phyloP scores from a whole-genome alignment of 345 rosid genomes.

The Limnanthes douglasii region DNA sequence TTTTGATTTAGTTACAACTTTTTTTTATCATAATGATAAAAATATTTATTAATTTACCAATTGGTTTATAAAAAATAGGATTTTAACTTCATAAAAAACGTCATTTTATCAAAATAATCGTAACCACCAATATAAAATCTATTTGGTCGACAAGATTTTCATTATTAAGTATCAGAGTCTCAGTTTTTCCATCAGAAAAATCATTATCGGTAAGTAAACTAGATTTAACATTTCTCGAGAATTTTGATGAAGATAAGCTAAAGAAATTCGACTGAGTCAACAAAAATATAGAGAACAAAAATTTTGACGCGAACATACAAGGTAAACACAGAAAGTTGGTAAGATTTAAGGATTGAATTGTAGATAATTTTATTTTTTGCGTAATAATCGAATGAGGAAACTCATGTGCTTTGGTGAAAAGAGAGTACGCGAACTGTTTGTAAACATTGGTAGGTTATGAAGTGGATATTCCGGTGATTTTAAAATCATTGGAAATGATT shows the following conservation, averaged over 20 bases:
- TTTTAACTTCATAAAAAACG: too few relatives aligned
- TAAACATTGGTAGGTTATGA: slow-evolving; percentile 36
- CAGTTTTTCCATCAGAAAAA: slow-evolving; percentile 15
- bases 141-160: slow-evolving; percentile 16
- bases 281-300: slow-evolving; percentile 10
- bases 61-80: too few relatives aligned
- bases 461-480: slow-evolving; percentile 36
- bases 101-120: too few relatives aligned
- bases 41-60: too few relatives aligned
- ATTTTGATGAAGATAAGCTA: slow-evolving; percentile 6
- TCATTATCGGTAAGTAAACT: slow-evolving; percentile 10
- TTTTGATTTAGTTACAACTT: too few relatives aligned
- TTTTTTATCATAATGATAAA: too few relatives aligned
- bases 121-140: too few relatives aligned
- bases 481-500: slow-evolving; percentile 28
- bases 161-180: slow-evolving; percentile 10
- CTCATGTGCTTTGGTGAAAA: slow-evolving; percentile 4
- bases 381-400: background rate
- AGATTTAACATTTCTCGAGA: slow-evolving; percentile 8
- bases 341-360: slow-evolving; percentile 2
- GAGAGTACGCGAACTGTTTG: slow-evolving; percentile 39
- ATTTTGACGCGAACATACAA: too few relatives aligned
- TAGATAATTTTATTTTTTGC: slow-evolving; percentile 5
- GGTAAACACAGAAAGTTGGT: too few relatives aligned
- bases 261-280: slow-evolving; percentile 9